Base-by-base conservation (phyloP, 2,329 filamentous ascomycete species). In the Cordyceps javanica region DNA sequence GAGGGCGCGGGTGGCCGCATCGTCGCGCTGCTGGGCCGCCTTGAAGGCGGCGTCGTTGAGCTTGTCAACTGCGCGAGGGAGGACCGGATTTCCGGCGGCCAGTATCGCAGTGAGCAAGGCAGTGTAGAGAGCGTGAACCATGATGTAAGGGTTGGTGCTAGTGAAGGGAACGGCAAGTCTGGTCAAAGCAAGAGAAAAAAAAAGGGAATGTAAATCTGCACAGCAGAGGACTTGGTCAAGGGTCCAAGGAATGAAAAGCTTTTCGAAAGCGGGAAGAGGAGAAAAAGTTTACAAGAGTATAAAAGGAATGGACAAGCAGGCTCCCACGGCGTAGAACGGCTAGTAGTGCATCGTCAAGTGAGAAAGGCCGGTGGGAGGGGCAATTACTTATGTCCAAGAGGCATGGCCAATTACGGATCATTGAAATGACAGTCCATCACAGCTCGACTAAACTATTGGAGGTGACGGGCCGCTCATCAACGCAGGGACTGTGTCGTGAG, bases 11-110 rank as follows among this genome's bases (percentile, higher is more conserved):
- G 72, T 77, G 48, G 76, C 76, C 8, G 70, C 70, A 55, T 69
- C 63, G 62, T 79, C 77, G 5, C 75, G 71, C 60, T 71, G 70
- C 8, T 79, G 77, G 3, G 76, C 75, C 61, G 79, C 73, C 5
- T 71, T 73, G 30, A 46, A 45, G 30, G 52, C 73, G 7, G 66
- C 73, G 36, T 74, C 66, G 61, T 81, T 67, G 26, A 80, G 73
- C 2, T 71, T 64, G 9, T 69, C 66, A 4, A 78, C 77, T 7
- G 69, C 69, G 32, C 75, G 69, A 2, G 66, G 67, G 7, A 66
- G 62, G 1, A 64, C 57, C 2, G 70, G 66, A 38, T 57, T 65
- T 28, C 69, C 69, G 8, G 62, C 60, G 6, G 63, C 64, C 21
- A 72, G 50, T 3, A 60, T 55, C 5, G 66, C 63, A 14, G 63